Evolutionary conservation across 305 asterid genomes (phyloP).

Genomic region (Solanum hybrid): DNA sequence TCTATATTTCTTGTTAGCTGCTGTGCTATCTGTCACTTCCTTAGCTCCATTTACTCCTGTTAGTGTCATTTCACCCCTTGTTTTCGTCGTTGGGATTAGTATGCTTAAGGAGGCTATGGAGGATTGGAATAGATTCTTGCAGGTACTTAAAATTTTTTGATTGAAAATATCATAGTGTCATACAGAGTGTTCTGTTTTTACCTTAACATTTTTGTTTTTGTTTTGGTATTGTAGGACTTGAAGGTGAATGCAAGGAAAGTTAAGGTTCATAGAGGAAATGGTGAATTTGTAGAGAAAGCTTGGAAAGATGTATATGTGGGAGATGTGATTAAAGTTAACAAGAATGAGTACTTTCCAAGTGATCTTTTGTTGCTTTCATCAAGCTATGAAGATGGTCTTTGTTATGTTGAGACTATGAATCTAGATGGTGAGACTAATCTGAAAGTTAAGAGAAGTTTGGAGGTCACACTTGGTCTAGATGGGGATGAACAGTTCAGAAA

Average conservation of each 20-base stretch:
- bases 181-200: background rate
- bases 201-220: background rate
- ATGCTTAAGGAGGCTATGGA: slow-evolving; percentile 72
- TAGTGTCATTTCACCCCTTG: slow-evolving; percentile 50
- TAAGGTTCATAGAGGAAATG: slow-evolving; percentile 44
- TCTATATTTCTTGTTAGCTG: slow-evolving; percentile 61
- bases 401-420: slow-evolving; percentile 81
- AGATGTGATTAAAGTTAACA: slow-evolving; percentile 52
- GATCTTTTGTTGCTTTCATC: slow-evolving; percentile 68
- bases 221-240: slow-evolving; percentile 39
- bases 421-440: slow-evolving; percentile 83
- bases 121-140: slow-evolving; percentile 64
- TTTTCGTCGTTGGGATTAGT: slow-evolving; percentile 58
- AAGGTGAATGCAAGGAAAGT: slow-evolving; percentile 57
- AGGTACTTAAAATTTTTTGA: slow-evolving; percentile 25
- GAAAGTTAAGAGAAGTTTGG: slow-evolving; percentile 53
- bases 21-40: slow-evolving; percentile 39
- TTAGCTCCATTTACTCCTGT: slow-evolving; percentile 34
- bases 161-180: background rate
- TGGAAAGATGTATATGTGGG: slow-evolving; percentile 63
- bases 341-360: slow-evolving; percentile 62
- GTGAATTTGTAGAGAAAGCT: slow-evolving; percentile 27
- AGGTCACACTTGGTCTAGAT: slow-evolving; percentile 29
- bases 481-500: slow-evolving; percentile 21
- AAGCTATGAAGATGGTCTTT: slow-evolving; percentile 70